phyloP scores from a whole-genome alignment of 2,329 filamentous ascomycete genomes.

The Sodiomyces alkalinus region DNA sequence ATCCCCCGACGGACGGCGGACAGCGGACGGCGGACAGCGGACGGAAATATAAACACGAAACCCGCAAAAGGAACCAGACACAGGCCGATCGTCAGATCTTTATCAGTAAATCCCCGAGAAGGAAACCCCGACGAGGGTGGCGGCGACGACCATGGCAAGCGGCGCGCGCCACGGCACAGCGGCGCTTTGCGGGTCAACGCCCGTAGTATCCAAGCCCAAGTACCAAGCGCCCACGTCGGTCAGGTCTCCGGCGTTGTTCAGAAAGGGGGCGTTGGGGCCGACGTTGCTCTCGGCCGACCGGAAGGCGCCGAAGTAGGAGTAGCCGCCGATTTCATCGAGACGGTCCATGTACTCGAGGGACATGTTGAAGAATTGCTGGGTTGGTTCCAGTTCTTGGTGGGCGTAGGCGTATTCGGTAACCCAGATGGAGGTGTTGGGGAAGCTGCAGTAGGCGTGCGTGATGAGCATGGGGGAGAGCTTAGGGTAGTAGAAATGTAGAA shows the following conservation, averaged over 20 bases:
- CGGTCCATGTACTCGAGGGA: conserved; percentile 53
- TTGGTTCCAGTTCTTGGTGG: conserved; percentile 36
- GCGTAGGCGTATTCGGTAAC: conserved; percentile 61
- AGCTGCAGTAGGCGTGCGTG: conserved; percentile 23
- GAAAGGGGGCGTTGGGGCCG: conserved; percentile 56
- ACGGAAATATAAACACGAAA: no score
- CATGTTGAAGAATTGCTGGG: conserved; percentile 53
- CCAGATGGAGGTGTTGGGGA: conserved; percentile 52
- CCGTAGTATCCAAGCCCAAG: conserved; percentile 39
- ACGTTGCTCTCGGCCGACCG: conserved; percentile 56
- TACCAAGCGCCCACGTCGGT: conserved; percentile 71
- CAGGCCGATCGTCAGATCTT: no score
- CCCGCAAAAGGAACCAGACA: no score
- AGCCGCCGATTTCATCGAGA: conserved; percentile 45
- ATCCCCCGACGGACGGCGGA: no score
- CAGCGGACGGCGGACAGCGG: no score
- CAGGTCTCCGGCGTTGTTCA: conserved; percentile 50
- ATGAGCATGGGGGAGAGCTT: conserved; percentile 6
- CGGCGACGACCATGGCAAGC: conserved; percentile 1
- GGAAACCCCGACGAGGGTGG: no score
- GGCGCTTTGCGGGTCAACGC: conserved; percentile 19
- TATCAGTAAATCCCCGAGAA: no score
- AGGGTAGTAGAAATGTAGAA: no score
- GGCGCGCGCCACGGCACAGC: conserved; percentile 2
- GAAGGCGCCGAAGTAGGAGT: conserved; percentile 66